Base-by-base conservation (phyloP, 108 stramenopile genomes). In the Cyclotella choctawhatcheeana region DNA sequence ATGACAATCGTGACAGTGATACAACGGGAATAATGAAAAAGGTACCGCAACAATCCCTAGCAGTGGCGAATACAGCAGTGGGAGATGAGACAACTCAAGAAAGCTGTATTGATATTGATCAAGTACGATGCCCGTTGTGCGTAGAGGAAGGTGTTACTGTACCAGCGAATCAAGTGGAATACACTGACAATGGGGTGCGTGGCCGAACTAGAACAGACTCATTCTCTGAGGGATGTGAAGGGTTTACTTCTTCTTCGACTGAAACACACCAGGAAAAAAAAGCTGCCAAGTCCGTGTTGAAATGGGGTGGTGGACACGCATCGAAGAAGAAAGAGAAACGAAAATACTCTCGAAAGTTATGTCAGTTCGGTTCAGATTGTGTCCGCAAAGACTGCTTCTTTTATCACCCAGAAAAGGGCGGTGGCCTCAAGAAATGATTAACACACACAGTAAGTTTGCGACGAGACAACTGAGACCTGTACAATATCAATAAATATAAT, bases 301-400 rank as follows among this genome's bases (percentile, higher is more conserved):
- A 96, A 82, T 96, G 95, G 95, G 95, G 95, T 30, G 95, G 95
- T 16, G 95, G 95, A 16, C 93, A 94, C 75, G 93, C 93, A 0
- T 44, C 79, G 2, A 69, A 86, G 55, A 96, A 96, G 71, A 93
- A 89, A 48, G 69, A 87, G 40, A 78, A 79, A 29, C 62, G 76
- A 37, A 65, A 81, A 69, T 70, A 59, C 48, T 81, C 83, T 59
- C 69, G 87, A 53, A 78, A 76, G 34, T 67, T 67, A 0, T 96
- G 95, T 76, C 82, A 84, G 52, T 94, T 91, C 73, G 93, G 93
- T 10, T 55, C 64, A 1, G 86, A 91, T 12, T 96, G 95, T 63
- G 61, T 71, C n/a, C 79, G 95, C 60, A 74, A 72, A 27, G 91
- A 91, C 70, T 96, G 95, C 58, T 90, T 91, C 65, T 96, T 96